Evolutionary conservation across 495 filamentous ascomycete species (phyloP).

Genomic region (Penicillium robsamsonii): DNA sequence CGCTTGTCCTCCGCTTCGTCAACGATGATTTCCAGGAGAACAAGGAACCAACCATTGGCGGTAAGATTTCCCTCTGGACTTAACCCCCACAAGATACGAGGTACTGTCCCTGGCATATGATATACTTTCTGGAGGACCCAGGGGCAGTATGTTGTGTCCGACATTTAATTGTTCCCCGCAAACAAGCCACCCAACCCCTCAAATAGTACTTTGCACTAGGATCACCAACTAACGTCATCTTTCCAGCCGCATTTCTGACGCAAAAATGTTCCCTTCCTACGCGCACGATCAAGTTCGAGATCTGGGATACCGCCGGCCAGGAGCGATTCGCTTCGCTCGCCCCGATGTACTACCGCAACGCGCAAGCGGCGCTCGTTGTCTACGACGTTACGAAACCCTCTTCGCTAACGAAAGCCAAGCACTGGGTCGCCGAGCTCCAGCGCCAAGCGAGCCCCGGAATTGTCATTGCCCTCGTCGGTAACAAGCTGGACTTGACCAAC

Average conservation of each 20-base stretch:
- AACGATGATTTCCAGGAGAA: constrained; percentile 99
- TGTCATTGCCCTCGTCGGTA: constrained; percentile 95
- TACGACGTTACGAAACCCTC: constrained; percentile 98
- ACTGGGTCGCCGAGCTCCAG: constrained; percentile 98
- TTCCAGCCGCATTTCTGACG: constrained; percentile 88
- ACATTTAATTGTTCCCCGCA: constrained; percentile 3
- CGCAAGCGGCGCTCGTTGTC: constrained; percentile 95
- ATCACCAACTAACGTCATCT: constrained; percentile 32
- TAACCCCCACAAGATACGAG: constrained; percentile 11
- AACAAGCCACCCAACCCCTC: background rate
- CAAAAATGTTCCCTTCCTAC: constrained; percentile 97
- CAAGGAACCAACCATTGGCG: constrained; percentile 98
- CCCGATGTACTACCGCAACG: constrained; percentile 99
- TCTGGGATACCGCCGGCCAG: constrained; percentile 99
- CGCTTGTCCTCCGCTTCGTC: constrained; percentile 95
- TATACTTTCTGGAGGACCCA: background rate
- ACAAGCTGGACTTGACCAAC: constrained; percentile 88
- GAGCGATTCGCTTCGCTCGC: constrained; percentile 96
- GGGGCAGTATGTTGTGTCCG: constrained; percentile 2
- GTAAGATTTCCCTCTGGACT: constrained; percentile 50
- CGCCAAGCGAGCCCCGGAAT: constrained; percentile 97
- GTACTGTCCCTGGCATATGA: background rate
- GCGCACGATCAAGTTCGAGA: constrained; percentile 98
- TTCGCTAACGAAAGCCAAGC: constrained; percentile 91
- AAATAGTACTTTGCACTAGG: background rate